Percentiles rank a stretch among this genome's conserved stretches.
phyloP scores from a whole-genome alignment of 129 eudicot species.

The Sambucus nigra region DNA sequence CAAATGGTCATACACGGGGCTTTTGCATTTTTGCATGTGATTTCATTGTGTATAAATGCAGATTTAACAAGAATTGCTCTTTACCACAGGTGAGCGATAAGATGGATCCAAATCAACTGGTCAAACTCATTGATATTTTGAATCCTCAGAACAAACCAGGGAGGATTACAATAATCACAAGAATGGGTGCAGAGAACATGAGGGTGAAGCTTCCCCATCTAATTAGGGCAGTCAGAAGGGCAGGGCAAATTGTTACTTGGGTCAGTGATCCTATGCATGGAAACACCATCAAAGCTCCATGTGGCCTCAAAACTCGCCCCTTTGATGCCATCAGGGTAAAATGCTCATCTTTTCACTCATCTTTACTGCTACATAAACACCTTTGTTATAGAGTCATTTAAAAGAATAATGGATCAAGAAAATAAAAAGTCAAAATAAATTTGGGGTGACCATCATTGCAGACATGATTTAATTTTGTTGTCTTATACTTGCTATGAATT shows the following conservation, averaged over 20 bases:
- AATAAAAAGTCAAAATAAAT: no score
- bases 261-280: constrained; percentile 96
- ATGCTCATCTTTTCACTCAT: constrained; percentile 8
- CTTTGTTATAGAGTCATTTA: not conserved
- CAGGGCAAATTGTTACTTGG: constrained; percentile 84
- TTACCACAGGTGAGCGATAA: constrained; percentile 69
- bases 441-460: no score
- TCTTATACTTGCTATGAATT: no score
- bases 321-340: constrained; percentile 74
- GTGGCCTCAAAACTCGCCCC: constrained; percentile 82
- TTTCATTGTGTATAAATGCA: no score
- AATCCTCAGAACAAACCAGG: constrained; percentile 82
- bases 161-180: constrained; percentile 70
- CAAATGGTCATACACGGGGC: no score
- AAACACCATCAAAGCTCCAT: constrained; percentile 84
- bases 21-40: no score
- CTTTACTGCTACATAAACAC: not conserved
- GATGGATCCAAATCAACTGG: constrained; percentile 76
- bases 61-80: no score
- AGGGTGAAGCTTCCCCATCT: constrained; percentile 86
- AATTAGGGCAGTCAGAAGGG: constrained; percentile 74
- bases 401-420: not conserved
- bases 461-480: not conserved
- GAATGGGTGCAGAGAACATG: constrained; percentile 97
- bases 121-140: constrained; percentile 73